Evolutionary conservation across 2,329 filamentous ascomycete species (phyloP).

Genomic region (Pseudocercospora vitis): DNA sequence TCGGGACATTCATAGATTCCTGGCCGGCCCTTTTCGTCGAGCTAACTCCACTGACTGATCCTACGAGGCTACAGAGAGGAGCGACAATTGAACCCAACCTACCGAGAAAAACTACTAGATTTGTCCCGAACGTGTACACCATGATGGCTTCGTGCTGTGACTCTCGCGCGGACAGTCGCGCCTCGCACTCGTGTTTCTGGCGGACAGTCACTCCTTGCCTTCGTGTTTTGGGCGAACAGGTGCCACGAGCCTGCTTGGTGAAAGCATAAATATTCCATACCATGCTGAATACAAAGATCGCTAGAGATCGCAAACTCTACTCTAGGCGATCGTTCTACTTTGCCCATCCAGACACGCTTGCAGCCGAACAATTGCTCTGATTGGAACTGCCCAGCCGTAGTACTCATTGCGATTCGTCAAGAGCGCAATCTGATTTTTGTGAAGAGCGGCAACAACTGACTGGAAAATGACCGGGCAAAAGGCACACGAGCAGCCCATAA

Average conservation of each 20-base stretch:
- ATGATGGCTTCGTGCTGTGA: background rate
- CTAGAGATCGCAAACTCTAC: background rate
- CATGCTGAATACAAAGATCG: background rate
- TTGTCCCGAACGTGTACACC: background rate
- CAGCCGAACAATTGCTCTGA: background rate
- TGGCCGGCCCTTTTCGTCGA: too few species aligned
- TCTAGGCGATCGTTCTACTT: background rate
- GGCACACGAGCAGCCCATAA: background rate
- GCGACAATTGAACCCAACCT: too few species aligned
- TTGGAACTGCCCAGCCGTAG: background rate
- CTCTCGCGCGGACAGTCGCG: background rate
- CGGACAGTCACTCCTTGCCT: background rate
- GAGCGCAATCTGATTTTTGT: background rate
- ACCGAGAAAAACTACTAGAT: too few species aligned
- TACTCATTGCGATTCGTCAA: background rate
- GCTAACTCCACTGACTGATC: too few species aligned
- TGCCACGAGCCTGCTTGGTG: background rate
- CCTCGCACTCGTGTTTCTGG: background rate
- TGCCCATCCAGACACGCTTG: background rate
- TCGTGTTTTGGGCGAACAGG: background rate
- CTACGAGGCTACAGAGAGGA: too few species aligned
- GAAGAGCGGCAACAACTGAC: background rate
- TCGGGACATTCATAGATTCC: too few species aligned
- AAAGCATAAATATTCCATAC: background rate
- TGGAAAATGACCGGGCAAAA: background rate